A percentile compares a stretch with the other conserved stretches of the same genome.
phyloP scores from a whole-genome alignment of 768 basidiomycete species.

The Tricholoma sp. region DNA sequence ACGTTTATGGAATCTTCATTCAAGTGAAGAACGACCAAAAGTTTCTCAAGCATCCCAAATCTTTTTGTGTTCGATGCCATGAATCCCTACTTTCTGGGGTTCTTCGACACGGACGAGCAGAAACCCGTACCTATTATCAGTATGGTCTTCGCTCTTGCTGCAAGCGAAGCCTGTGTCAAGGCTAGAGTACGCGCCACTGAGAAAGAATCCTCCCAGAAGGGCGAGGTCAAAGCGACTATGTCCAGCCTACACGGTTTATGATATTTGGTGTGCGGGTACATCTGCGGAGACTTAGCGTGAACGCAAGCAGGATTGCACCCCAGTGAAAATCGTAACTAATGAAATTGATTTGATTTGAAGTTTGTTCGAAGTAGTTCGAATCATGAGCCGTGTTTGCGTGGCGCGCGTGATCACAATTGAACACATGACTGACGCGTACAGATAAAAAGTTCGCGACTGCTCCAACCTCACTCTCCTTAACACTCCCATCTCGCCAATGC shows the following conservation, averaged over 20 bases:
- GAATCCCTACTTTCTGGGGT: slow-evolving; percentile 14
- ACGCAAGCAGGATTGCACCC: too few relatives aligned
- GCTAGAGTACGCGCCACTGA: not conserved
- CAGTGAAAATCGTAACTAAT: too few relatives aligned
- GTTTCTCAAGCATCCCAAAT: slow-evolving; percentile 3
- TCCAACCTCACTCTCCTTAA: not conserved
- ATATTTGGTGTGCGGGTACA: slow-evolving; percentile 1
- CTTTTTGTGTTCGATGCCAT: slow-evolving; percentile 15
- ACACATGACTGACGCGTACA: not conserved
- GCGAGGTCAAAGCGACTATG: not conserved
- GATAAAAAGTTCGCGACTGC: not conserved
- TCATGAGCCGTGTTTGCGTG: too few relatives aligned
- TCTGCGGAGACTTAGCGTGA: too few relatives aligned
- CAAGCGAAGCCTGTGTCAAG: not conserved
- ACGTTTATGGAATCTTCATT: too few relatives aligned
- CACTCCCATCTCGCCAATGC: not conserved
- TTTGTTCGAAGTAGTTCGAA: too few relatives aligned
- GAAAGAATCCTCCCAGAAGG: too few relatives aligned
- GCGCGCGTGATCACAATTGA: not conserved
- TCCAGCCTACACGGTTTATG: not conserved
- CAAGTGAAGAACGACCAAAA: slow-evolving; percentile 19
- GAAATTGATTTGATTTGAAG: too few relatives aligned
- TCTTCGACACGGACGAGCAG: slow-evolving; percentile 11
- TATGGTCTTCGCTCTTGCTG: slow-evolving; percentile 10
- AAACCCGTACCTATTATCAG: slow-evolving; percentile 7